Evolutionary conservation across 1,284 basidiomycete species (phyloP).

Genomic region (Porphyrellus sp.): DNA sequence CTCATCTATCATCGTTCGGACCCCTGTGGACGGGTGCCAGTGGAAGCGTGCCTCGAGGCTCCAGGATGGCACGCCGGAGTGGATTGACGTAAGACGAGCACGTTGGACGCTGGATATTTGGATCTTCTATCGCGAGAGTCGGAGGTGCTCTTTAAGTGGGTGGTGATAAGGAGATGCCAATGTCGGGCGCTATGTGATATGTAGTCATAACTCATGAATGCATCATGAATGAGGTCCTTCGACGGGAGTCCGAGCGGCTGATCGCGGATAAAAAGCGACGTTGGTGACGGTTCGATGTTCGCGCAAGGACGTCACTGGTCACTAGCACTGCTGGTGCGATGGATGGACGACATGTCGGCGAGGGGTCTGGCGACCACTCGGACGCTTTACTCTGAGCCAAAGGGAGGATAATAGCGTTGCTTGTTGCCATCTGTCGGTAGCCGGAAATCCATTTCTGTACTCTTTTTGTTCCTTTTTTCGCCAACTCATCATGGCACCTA

Average conservation of each 20-base stretch:
- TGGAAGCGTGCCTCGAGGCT: slow-evolving; percentile 18
- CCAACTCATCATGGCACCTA: too few species aligned
- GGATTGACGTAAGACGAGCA: slow-evolving; percentile 15
- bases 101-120: too few species aligned
- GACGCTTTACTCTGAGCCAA: too few species aligned
- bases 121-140: slow-evolving; percentile 20
- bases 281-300: neutral
- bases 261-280: slow-evolving; percentile 13
- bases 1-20: neutral
- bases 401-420: too few species aligned
- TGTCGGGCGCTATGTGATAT: neutral
- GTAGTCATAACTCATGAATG: neutral
- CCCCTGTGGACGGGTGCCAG: neutral
- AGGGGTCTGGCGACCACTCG: too few species aligned
- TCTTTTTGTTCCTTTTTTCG: too few species aligned
- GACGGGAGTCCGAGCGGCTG: slow-evolving; percentile 5
- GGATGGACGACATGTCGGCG: too few species aligned
- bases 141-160: neutral
- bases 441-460: too few species aligned
- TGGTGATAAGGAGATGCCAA: slow-evolving; percentile 15
- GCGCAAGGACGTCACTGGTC: too few species aligned
- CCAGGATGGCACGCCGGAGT: slow-evolving; percentile 12
- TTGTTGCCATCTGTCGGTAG: too few species aligned
- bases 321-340: too few species aligned
- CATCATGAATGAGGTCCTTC: neutral